phyloP scores from a whole-genome alignment of 108 stramenopile species.

The Cylindrotheca fusiformis region DNA sequence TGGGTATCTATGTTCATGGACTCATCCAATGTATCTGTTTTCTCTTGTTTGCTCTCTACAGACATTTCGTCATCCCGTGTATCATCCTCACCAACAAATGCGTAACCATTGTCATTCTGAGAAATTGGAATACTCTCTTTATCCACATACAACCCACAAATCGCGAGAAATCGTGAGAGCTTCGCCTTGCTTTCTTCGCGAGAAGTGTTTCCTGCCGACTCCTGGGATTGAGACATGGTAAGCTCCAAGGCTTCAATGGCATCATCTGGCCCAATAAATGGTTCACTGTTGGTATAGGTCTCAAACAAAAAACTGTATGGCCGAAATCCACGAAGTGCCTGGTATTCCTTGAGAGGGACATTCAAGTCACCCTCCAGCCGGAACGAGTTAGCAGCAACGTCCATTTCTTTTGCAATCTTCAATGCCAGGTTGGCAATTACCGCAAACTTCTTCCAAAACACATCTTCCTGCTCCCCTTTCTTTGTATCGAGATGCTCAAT shows the following conservation, averaged over 20 bases:
- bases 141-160: conserved; percentile 5
- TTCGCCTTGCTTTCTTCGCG: conserved; percentile 9
- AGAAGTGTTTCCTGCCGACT: neutral
- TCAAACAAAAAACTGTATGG: conserved; percentile 23
- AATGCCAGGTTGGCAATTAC: conserved; percentile 16
- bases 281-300: conserved; percentile 1
- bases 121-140: neutral
- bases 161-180: conserved; percentile 12
- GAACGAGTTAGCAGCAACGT: neutral
- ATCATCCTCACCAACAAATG: no score
- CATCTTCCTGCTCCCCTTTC: neutral
- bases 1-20: neutral
- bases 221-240: conserved; percentile 12
- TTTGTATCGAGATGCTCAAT: neutral
- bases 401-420: neutral
- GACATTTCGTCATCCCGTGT: neutral
- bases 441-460: conserved; percentile 32
- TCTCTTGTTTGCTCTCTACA: conserved; percentile 1
- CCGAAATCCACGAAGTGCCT: conserved; percentile 29
- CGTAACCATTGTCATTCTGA: neutral
- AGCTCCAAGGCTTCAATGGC: conserved; percentile 25
- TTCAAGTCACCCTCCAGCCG: neutral
- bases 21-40: conserved; percentile 2
- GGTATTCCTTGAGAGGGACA: conserved; percentile 23
- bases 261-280: conserved; percentile 8